phyloP scores from a whole-genome alignment of 2,329 filamentous ascomycete species.

The Monilinia fructigena region DNA sequence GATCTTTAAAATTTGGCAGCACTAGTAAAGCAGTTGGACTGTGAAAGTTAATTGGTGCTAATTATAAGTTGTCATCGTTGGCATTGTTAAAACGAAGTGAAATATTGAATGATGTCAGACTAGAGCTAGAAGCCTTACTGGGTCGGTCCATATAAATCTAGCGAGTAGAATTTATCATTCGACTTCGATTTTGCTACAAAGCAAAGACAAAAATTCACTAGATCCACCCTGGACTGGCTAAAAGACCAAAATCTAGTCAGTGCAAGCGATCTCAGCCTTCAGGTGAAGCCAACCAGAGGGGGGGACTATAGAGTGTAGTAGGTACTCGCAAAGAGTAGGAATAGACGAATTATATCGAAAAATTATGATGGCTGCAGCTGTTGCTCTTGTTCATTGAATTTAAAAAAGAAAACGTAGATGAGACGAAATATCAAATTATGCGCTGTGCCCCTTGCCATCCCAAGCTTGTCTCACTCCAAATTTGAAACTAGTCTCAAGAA shows the following conservation, averaged over 20 bases:
- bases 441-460: constrained; percentile 3
- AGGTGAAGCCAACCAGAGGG: too few species aligned
- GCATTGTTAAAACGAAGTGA: not conserved
- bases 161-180: too few species aligned
- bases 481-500: constrained; percentile 6
- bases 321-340: not conserved
- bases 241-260: too few species aligned
- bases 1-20: not conserved
- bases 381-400: not conserved
- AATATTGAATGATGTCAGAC: not conserved
- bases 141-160: too few species aligned
- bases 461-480: constrained; percentile 7
- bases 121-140: too few species aligned
- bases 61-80: not conserved
- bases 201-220: too few species aligned
- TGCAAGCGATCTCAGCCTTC: too few species aligned
- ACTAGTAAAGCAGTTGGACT: not conserved
- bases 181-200: too few species aligned
- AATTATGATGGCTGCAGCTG: not conserved
- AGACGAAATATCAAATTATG: constrained; percentile 3
- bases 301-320: not conserved
- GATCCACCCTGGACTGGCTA: too few species aligned
- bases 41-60: not conserved
- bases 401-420: not conserved
- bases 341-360: not conserved